Evolutionary conservation across 176 grass and related monocot species (phyloP), one percentile per base, ranked within the genome.

Genomic region (Panicum miliaceum): DNA sequence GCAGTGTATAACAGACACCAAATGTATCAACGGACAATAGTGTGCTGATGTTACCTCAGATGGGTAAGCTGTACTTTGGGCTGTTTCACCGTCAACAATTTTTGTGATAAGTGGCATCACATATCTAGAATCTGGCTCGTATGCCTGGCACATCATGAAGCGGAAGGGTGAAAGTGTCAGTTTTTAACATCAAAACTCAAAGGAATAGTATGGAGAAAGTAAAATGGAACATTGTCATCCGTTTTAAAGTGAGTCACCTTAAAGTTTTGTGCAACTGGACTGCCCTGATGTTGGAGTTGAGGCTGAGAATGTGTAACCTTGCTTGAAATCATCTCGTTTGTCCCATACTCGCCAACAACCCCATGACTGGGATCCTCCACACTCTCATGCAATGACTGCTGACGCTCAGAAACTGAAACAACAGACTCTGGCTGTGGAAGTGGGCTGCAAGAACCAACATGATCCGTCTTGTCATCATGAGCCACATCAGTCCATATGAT

Each of bases 91-190:
- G 88, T 88, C 90, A 88, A 80, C 57, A 68, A 60, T 67, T 58
- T 84, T 84, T 84, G 79, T 84, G 42, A 91, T 82, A 89, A 90
- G 91, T 26, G 80, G 45, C 59, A 89, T 51, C 54, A 53, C 85
- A 32, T 82, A 89, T 64, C 81, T 82, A 73, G 89, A 86, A 84
- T 92, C 82, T 47, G 88, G 80, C n/a, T 85, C 88, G 59, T 76
- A 95, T 41, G 54, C 60, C 93, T 95, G 86, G 57, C 45, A 53
- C 50, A 81, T 85, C 23, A 90, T 80, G 45, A 81, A 58, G 78
- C 52, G 46, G 57, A 71, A 53, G 42, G 19, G 58, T 63, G 32
- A 84, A 63, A 32, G n/a, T 48, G 10, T 66, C 38, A 41, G 20
- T 47, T 73, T 47, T 73, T 54, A 75, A 83, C 14, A 80, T 40